These are phyloP conservation scores for Euphorbia celastroides DNA, from an alignment of 441 rosid genomes.

Conservation along the genomic window DNA sequence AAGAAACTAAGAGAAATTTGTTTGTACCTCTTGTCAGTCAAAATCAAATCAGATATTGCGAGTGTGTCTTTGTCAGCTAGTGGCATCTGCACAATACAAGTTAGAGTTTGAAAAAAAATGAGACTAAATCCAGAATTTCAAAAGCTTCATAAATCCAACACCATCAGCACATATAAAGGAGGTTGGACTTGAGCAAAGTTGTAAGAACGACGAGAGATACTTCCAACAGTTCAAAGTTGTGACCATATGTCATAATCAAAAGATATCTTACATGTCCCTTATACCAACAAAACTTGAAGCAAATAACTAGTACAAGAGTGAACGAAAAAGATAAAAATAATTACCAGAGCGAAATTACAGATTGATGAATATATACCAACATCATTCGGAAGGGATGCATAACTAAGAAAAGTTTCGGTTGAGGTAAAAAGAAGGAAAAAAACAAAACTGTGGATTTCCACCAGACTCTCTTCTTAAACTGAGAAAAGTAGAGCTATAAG, in stretches of 20 bases:
- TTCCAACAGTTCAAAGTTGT: too few relatives aligned
- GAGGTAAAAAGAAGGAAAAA: too few relatives aligned
- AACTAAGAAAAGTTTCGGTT: not conserved
- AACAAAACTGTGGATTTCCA: not conserved
- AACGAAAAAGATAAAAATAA: not conserved
- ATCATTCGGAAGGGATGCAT: not conserved
- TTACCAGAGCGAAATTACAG: not conserved
- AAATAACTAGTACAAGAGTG: too few relatives aligned
- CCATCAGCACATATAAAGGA: not conserved
- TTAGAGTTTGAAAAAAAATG: not conserved
- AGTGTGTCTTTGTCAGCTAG: not conserved
- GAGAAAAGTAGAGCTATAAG: too few relatives aligned
- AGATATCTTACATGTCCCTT: too few relatives aligned
- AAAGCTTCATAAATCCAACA: not conserved
- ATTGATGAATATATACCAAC: not conserved
- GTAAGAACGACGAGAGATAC: too few relatives aligned
- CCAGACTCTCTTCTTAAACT: not conserved
- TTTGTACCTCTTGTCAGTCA: constrained; percentile 22
- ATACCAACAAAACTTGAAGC: too few relatives aligned
- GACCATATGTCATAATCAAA: too few relatives aligned
- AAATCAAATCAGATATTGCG: not conserved
- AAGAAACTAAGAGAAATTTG: not conserved
- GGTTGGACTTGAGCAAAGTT: too few relatives aligned
- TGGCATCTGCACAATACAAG: constrained; percentile 8
- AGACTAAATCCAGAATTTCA: not conserved